Evolutionary conservation across 768 basidiomycete species (phyloP).

Genomic region (Termitomyces sp.): DNA sequence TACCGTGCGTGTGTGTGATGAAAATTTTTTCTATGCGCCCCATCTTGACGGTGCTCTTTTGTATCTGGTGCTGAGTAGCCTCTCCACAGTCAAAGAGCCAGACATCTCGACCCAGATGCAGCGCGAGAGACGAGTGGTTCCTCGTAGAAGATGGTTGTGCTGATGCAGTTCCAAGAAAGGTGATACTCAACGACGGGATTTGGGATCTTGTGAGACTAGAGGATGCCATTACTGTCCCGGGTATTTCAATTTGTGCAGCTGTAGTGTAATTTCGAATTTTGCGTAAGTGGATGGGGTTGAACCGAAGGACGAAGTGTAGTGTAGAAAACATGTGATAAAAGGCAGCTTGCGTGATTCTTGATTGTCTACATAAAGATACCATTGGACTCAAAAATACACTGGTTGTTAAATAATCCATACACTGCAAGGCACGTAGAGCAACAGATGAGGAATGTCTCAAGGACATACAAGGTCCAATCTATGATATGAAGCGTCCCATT

Average conservation of each 20-base stretch:
- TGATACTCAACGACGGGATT: constrained; percentile 47
- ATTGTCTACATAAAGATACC: no score
- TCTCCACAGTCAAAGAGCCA: constrained; percentile 90
- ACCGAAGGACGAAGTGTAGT: not conserved
- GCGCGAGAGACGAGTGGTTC: constrained; percentile 72
- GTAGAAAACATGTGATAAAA: not conserved
- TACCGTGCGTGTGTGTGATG: constrained; percentile 88
- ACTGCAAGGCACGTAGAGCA: not conserved
- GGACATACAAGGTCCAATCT: not conserved
- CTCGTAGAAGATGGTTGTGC: constrained; percentile 78
- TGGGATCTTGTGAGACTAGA: constrained; percentile 8
- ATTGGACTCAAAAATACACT: not conserved
- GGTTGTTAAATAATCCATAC: not conserved
- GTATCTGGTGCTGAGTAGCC: constrained; percentile 76
- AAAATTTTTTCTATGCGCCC: constrained; percentile 80
- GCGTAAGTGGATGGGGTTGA: not conserved
- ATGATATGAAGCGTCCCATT: constrained; percentile 3
- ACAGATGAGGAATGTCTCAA: not conserved
- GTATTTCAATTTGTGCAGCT: not conserved
- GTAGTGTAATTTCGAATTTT: not conserved
- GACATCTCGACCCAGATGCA: constrained; percentile 65
- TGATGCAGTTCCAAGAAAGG: constrained; percentile 81
- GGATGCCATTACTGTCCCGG: not conserved
- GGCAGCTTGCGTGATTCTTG: not conserved
- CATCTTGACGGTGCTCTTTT: constrained; percentile 73